Evolutionary conservation across 1,284 basidiomycete species (phyloP).

Genomic region (Ganoderma resinaceum): DNA sequence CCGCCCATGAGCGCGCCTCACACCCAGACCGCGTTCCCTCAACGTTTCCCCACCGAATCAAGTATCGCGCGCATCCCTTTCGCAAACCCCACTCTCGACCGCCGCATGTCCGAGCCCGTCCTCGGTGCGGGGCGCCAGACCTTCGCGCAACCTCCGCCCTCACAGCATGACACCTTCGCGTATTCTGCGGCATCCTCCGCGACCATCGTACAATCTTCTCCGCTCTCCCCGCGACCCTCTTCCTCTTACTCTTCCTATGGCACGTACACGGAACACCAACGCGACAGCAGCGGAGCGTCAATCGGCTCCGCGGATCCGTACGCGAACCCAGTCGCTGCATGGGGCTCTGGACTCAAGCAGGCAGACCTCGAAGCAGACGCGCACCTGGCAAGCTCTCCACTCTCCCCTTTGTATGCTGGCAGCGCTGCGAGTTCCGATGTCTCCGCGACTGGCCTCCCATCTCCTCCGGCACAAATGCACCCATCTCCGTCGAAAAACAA

Average conservation of each 20-base stretch:
- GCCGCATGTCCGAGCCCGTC: conserved; percentile 71
- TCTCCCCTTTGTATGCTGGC: conserved; percentile 34
- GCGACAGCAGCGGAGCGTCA: conserved; percentile 31
- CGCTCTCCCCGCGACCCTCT: conserved; percentile 34
- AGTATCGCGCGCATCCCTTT: conserved; percentile 28
- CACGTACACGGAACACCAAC: conserved; percentile 31
- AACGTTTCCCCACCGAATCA: conserved; percentile 33
- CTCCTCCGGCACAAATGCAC: conserved; percentile 23
- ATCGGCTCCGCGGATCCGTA: conserved; percentile 28
- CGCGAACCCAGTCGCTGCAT: conserved; percentile 19
- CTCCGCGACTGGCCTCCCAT: conserved; percentile 26
- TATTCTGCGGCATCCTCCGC: conserved; percentile 40
- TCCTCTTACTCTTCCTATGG: conserved; percentile 33
- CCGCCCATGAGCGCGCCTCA: conserved; percentile 52
- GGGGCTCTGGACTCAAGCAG: conserved; percentile 29
- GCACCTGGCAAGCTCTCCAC: conserved; percentile 25
- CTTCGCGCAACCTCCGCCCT: conserved; percentile 27
- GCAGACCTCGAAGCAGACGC: conserved; percentile 25
- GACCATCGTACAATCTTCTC: conserved; percentile 27
- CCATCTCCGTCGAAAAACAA: conserved; percentile 19
- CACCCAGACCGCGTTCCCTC: conserved; percentile 50
- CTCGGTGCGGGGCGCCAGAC: conserved; percentile 34
- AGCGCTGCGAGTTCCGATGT: conserved; percentile 34
- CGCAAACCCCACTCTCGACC: conserved; percentile 51
- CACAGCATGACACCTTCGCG: conserved; percentile 29